Evolutionary conservation across 116 monocot genomes (phyloP), one percentile per base, ranked within the genome.

Genomic region (Dioscorea cayenensis): DNA sequence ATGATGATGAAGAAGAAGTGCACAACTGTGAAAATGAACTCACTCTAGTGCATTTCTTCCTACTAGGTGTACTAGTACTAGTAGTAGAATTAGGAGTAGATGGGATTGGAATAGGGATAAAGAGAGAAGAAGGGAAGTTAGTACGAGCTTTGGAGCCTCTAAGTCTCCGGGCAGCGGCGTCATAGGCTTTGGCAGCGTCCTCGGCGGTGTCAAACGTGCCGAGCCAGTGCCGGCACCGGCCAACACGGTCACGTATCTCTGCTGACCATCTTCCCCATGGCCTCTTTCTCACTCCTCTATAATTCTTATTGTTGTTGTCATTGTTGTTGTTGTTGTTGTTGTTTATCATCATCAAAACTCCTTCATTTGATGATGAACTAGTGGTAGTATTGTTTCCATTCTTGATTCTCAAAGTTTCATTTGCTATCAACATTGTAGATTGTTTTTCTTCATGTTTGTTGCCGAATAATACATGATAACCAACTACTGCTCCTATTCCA

Each of bases 141-240:
- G 84, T 84, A 36, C 76, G 64, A 2, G 84, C 79, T 63, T 80
- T 80, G 51, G 84, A 77, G 0, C 84, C 84, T 69, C 80, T 59
- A 52, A 84, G 62, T 19, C 51, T 73, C 75, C 88, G 67, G 28
- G 94, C 90, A 9, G 94, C 94, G 14, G 82, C 76, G 49, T 94
- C 90, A 75, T 94, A 94, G 11, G 94, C 94, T 64, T 80, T 79
- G 14, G 94, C 94, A 5, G 90, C 90, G 73, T 94, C 91, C 84
- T 94, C 88, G 21, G 94, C 90, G 17, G 91, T 94, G 82, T 94
- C 90, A 72, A 88, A 94, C 10, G 91, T 94, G 0, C 91, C 94
- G 14, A 94, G 81, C 90, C 94, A 91, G 27, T 84, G 79, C 16
- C 84, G 70, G 77, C 80, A 80, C 77, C 74, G 73, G 37, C 80